Percentiles rank a stretch among this genome's conserved stretches.
These are phyloP conservation scores for Hyphopichia buzzinii DNA, from an alignment of 1,139 yeast species.

Conservation along the genomic window DNA sequence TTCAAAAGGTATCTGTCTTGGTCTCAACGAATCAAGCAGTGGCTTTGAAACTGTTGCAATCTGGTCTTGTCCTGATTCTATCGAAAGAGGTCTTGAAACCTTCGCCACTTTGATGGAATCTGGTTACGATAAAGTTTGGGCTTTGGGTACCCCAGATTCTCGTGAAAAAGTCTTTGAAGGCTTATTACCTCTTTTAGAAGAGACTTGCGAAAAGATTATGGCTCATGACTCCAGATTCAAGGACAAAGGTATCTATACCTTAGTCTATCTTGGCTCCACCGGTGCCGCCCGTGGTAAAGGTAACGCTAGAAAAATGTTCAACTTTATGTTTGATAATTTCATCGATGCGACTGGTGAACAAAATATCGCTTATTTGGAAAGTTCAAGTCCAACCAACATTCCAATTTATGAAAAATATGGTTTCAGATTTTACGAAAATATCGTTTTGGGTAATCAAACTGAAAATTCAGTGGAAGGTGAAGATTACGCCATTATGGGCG, in stretches of 20 bases:
- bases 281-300: slow-evolving; percentile 67
- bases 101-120: slow-evolving; percentile 52
- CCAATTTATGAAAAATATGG: slow-evolving; percentile 62
- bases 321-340: slow-evolving; percentile 51
- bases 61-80: slow-evolving; percentile 58
- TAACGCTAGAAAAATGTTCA: slow-evolving; percentile 56
- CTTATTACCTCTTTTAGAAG: slow-evolving; percentile 57
- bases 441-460: slow-evolving; percentile 44
- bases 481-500: slow-evolving; percentile 56
- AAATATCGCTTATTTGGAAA: slow-evolving; percentile 54
- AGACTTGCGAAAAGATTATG: slow-evolving; percentile 41
- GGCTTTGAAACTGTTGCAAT: slow-evolving; percentile 62
- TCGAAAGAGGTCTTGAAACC: slow-evolving; percentile 44
- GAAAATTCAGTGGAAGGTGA: slow-evolving; percentile 35
- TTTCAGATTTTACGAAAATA: slow-evolving; percentile 49
- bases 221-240: slow-evolving; percentile 32
- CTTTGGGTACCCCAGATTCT: slow-evolving; percentile 51
- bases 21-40: slow-evolving; percentile 40
- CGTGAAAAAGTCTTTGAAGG: slow-evolving; percentile 54
- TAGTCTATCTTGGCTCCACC: slow-evolving; percentile 61
- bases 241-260: slow-evolving; percentile 48
- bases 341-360: slow-evolving; percentile 42
- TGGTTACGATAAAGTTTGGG: slow-evolving; percentile 56
- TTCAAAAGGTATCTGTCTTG: slow-evolving; percentile 54
- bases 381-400: slow-evolving; percentile 50